Conservation (phyloP, 2,329 filamentous ascomycete genomes). For the Alternaria postmessia region DNA sequence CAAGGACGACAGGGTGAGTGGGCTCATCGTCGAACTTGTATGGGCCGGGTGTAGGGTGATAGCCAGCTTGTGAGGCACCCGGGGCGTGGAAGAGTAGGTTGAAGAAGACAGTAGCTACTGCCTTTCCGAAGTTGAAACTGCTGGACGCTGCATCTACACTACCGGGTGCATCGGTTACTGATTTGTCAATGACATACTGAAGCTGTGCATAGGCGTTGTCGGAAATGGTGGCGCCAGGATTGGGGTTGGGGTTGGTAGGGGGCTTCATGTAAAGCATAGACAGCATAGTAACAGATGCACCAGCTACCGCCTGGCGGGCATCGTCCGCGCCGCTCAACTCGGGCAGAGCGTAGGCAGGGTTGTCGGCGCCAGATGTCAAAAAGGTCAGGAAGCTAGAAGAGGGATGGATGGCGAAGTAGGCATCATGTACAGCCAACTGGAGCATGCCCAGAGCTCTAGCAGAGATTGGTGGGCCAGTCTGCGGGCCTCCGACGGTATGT, state of each 20-base stretch:
- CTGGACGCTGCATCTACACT: slow-evolving; percentile 20
- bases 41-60: slow-evolving; percentile 24
- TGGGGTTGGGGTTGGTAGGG: background rate
- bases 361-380: slow-evolving; percentile 11
- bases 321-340: slow-evolving; percentile 18
- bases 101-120: slow-evolving; percentile 28
- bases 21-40: slow-evolving; percentile 38
- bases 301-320: slow-evolving; percentile 31
- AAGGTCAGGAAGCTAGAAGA: slow-evolving; percentile 24
- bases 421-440: slow-evolving; percentile 36
- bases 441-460: slow-evolving; percentile 30
- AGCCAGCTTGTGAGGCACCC: slow-evolving; percentile 20
- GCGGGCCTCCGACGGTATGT: slow-evolving; percentile 20
- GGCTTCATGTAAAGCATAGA: slow-evolving; percentile 22
- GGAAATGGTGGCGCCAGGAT: slow-evolving; percentile 13
- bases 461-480: slow-evolving; percentile 21
- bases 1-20: slow-evolving; percentile 31
- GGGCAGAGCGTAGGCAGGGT: slow-evolving; percentile 21
- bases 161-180: slow-evolving; percentile 10
- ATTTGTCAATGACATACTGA: slow-evolving; percentile 12
- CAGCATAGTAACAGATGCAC: slow-evolving; percentile 31
- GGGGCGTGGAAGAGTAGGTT: slow-evolving; percentile 24
- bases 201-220: slow-evolving; percentile 22
- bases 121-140: slow-evolving; percentile 33
- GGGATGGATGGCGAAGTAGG: slow-evolving; percentile 35